phyloP scores from a whole-genome alignment of 2,329 filamentous ascomycete species.

The Colletotrichum salicis region DNA sequence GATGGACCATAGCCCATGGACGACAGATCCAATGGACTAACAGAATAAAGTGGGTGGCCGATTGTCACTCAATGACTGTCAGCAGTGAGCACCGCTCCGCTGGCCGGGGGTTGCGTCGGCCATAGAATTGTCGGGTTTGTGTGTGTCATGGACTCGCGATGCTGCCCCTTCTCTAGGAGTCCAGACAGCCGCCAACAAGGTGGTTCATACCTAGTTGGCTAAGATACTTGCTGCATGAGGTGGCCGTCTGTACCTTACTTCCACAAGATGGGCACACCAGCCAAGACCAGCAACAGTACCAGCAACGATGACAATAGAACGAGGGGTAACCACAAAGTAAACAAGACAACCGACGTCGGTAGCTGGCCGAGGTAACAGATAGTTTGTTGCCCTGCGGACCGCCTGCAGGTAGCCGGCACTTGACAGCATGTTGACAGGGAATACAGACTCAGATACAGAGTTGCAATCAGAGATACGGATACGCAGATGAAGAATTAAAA shows the following conservation, averaged over 20 bases:
- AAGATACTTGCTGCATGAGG: not conserved
- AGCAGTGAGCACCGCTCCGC: conserved; percentile 19
- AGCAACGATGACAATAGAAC: not conserved
- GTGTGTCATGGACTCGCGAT: not conserved
- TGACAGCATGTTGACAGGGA: conserved; percentile 30
- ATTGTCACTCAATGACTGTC: conserved; percentile 29
- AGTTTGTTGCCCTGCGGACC: conserved; percentile 16
- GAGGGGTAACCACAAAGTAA: not conserved
- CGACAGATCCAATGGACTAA: not conserved
- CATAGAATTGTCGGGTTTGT: not conserved
- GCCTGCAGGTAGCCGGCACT: conserved; percentile 31
- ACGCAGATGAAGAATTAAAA: not conserved
- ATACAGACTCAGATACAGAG: not conserved
- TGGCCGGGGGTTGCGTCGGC: not conserved
- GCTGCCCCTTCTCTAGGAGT: conserved; percentile 2
- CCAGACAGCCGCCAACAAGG: not conserved
- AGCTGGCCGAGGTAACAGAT: not conserved
- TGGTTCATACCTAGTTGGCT: not conserved
- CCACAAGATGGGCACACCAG: not conserved
- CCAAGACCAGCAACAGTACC: not conserved
- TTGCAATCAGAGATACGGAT: not conserved
- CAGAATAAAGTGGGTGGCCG: conserved; percentile 5
- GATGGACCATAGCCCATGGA: conserved; percentile 16
- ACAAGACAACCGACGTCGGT: not conserved
- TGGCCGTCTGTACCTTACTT: not conserved